These are phyloP conservation scores for Xanthoconium stramineum DNA, from an alignment of 768 basidiomycete genomes.

Conservation along the genomic window DNA sequence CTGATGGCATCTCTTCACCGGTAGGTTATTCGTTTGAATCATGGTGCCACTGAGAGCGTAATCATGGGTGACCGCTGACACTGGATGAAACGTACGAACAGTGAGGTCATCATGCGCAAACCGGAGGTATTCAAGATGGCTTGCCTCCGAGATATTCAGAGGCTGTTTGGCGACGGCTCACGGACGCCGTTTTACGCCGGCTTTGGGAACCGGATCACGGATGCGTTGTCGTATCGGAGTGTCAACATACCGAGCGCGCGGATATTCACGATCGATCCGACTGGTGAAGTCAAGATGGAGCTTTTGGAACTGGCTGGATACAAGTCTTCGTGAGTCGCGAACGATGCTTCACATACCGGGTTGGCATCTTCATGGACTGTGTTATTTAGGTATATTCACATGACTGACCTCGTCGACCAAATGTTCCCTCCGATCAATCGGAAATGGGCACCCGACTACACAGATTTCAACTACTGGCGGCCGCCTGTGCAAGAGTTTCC, in stretches of 20 bases:
- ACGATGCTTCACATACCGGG: too few species aligned
- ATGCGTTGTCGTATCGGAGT: slow-evolving; percentile 95
- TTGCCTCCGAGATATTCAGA: slow-evolving; percentile 90
- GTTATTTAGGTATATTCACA: slow-evolving; percentile 80
- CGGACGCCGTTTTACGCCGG: slow-evolving; percentile 92
- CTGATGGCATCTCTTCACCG: slow-evolving; percentile 92
- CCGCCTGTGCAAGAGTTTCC: slow-evolving; percentile 71
- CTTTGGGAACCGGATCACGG: slow-evolving; percentile 97
- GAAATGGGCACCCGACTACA: slow-evolving; percentile 86
- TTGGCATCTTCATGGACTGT: not conserved
- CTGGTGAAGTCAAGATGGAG: slow-evolving; percentile 96
- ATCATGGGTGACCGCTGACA: not conserved
- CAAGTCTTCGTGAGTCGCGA: slow-evolving; percentile 77
- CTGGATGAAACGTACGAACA: slow-evolving; percentile 26
- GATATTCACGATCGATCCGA: slow-evolving; percentile 96
- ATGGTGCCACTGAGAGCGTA: not conserved
- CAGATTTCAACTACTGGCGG: slow-evolving; percentile 98
- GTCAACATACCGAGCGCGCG: slow-evolving; percentile 92
- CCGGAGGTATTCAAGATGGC: slow-evolving; percentile 99
- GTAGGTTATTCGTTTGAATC: slow-evolving; percentile 41
- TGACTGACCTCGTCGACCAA: slow-evolving; percentile 99
- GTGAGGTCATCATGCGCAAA: slow-evolving; percentile 98
- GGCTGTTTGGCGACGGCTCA: slow-evolving; percentile 73
- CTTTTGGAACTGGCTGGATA: slow-evolving; percentile 94
- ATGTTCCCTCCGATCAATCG: slow-evolving; percentile 97